Percentiles rank a stretch among this genome's conserved stretches.
Evolutionary conservation across 805 yeast species (phyloP).

Genomic region (Candida endomychidarum): DNA sequence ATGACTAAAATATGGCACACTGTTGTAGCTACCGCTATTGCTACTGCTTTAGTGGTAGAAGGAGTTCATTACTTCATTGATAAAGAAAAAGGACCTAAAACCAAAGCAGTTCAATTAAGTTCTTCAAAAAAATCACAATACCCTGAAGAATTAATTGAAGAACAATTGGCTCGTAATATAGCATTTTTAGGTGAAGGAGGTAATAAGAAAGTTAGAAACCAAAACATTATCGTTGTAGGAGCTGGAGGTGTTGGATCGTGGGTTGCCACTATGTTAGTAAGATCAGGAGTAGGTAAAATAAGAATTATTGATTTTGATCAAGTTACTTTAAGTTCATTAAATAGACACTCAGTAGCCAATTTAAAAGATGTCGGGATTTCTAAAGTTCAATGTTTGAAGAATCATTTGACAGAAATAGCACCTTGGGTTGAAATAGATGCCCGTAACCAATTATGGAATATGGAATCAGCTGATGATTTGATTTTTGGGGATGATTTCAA

Average conservation of each 20-base stretch:
- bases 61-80: conserved; percentile 27
- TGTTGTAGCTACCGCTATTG: conserved; percentile 17
- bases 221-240: conserved; percentile 78
- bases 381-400: conserved; percentile 76
- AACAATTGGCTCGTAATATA: conserved; percentile 90
- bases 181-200: conserved; percentile 91
- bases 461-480: conserved; percentile 62
- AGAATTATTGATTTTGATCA: conserved; percentile 94
- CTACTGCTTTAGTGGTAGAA: conserved; percentile 39
- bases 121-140: conserved; percentile 17
- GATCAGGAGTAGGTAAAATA: conserved; percentile 83
- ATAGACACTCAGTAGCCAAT: conserved; percentile 94
- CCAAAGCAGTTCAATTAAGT: background rate
- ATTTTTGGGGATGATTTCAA: conserved; percentile 45
- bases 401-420: conserved; percentile 69
- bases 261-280: conserved; percentile 85
- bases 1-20: conserved; percentile 19
- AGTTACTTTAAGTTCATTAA: conserved; percentile 86
- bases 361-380: conserved; percentile 88
- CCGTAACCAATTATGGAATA: conserved; percentile 72
- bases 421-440: conserved; percentile 94
- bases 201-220: conserved; percentile 65
- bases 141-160: conserved; percentile 73
- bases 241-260: conserved; percentile 99
- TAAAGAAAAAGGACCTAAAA: background rate